Base-by-base conservation (phyloP, 495 filamentous ascomycete species). In the Aspergillus hancockii region DNA sequence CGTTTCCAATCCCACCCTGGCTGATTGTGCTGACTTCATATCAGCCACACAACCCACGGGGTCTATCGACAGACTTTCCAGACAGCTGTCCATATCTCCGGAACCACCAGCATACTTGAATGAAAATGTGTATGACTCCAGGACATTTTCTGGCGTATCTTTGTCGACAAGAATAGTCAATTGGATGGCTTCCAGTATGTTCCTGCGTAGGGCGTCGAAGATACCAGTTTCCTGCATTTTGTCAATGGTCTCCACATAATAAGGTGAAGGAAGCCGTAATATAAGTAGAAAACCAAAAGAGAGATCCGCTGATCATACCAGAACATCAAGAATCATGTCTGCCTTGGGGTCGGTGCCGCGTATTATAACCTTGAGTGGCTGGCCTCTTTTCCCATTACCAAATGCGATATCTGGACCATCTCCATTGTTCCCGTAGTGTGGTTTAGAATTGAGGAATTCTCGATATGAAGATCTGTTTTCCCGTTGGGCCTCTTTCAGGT, bases 101-200 rank as follows among this genome's bases (percentile, higher is more conserved):
- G 58, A 8, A 4, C 54, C 56, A n/a, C 60, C 47, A 16, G 54
- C 57, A 58, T 82, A 84, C 19, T 70, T 75, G 62, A 84, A 79
- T 8, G 73, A 77, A 62, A 83, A 83, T 0, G 76, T 81, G 58
- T 84, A 84, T 3, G 69, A 66, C 58, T 84, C 81, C 22, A 82
- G 30, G 13, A 82, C 73, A 50, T 78, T 65, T 8, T 66, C 61
- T 5, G 73, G 73, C 0, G 65, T 54, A 6, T 67, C 55, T 25
- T 68, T 72, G 52, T 81, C 71, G 13, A 71, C 70, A 52, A 73
- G 68, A 49, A 83, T 72, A 22, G 76, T 75, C 41, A 82, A 61
- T 60, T 81, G 77, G 22, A 82, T 34, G 4, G 74, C 74, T n/a
- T 75, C 74, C 2, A 82, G 67, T 10, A 70, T 60, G 38, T 68